A percentile compares a stretch with the other conserved stretches of the same genome.
These are phyloP conservation scores for Colletotrichum salicis DNA, from an alignment of 2,329 filamentous ascomycete genomes.

Conservation along the genomic window DNA sequence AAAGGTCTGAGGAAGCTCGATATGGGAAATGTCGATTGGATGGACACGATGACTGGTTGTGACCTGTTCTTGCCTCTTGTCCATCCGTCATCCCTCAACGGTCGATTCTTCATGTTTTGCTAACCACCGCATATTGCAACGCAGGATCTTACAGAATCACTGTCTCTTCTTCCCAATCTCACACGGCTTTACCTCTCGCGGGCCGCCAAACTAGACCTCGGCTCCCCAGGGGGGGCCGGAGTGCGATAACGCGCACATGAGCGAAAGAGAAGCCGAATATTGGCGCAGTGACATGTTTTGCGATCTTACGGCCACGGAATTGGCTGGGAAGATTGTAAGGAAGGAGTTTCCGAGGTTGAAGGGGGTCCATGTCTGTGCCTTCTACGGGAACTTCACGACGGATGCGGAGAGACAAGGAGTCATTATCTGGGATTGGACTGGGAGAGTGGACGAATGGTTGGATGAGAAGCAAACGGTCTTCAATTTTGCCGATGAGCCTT, in stretches of 20 bases:
- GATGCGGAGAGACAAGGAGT: not conserved
- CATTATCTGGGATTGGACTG: conserved; percentile 3
- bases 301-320: not conserved
- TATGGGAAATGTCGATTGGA: not conserved
- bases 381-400: not conserved
- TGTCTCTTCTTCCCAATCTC: not conserved
- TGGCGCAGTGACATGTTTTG: not conserved
- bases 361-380: not conserved
- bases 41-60: not conserved
- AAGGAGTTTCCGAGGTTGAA: not conserved
- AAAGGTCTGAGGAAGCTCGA: not conserved
- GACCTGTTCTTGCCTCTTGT: not conserved
- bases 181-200: not conserved
- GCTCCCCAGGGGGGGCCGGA: not conserved
- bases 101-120: not conserved
- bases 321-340: not conserved
- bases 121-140: not conserved
- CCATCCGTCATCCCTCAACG: not conserved
- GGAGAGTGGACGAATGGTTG: not conserved
- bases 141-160: not conserved
- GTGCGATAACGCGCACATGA: conserved; percentile 7
- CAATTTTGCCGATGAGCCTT: not conserved
- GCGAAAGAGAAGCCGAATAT: not conserved
- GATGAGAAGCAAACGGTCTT: not conserved
- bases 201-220: not conserved